These are phyloP conservation scores for Cladophialophora chaetospira DNA, from an alignment of 2,329 filamentous ascomycete genomes.

Conservation along the genomic window DNA sequence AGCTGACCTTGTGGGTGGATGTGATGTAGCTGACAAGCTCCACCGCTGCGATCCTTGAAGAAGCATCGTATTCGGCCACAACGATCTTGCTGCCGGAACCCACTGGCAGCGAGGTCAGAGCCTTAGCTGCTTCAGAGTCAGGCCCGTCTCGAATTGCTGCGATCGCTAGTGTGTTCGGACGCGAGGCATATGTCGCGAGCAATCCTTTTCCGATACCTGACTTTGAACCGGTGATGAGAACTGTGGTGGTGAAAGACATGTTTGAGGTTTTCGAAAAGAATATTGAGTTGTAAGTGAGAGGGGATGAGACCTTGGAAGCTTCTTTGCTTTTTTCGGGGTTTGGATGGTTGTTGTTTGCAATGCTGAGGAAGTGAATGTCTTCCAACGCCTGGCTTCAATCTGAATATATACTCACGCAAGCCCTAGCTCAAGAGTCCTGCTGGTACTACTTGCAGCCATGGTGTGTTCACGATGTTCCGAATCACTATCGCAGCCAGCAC, in stretches of 20 bases:
- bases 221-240: constrained; percentile 24
- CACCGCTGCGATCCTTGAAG: constrained; percentile 37
- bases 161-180: constrained; percentile 23
- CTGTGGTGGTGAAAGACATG: constrained; percentile 21
- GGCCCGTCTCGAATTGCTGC: constrained; percentile 29
- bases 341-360: not conserved
- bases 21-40: constrained; percentile 38
- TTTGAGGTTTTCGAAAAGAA: not conserved
- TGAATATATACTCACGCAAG: not conserved
- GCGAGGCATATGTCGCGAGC: constrained; percentile 22
- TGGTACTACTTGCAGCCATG: not conserved
- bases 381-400: no score
- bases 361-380: not conserved
- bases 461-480: not conserved
- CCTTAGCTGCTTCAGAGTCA: constrained; percentile 13
- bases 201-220: constrained; percentile 27
- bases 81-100: constrained; percentile 42
- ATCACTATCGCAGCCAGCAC: not conserved
- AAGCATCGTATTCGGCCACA: constrained; percentile 45
- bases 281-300: not conserved
- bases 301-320: not conserved
- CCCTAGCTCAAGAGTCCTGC: not conserved
- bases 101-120: constrained; percentile 40
- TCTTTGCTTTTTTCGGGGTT: not conserved
- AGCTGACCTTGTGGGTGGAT: constrained; percentile 38